Evolutionary conservation across 23 red algal genomes (phyloP).

Genomic region (Agarophyton chilense): DNA sequence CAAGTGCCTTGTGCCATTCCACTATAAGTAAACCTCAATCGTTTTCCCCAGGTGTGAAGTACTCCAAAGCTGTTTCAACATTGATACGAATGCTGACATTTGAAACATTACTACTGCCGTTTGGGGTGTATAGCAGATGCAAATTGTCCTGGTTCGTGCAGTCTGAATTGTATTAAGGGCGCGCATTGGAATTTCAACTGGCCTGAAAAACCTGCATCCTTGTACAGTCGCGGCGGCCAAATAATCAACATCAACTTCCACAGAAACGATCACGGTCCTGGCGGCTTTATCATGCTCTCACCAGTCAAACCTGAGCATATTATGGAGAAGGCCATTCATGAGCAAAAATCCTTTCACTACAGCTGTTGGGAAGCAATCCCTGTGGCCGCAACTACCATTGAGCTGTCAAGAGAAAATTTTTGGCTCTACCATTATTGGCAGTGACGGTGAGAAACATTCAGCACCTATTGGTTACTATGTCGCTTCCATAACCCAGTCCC

Average conservation of each 20-base stretch:
- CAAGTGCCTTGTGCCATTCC: neutral
- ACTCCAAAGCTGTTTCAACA: neutral
- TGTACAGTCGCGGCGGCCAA: neutral
- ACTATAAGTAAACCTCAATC: conserved; percentile 8
- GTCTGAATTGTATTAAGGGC: neutral
- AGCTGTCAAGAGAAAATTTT: neutral
- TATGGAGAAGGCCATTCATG: conserved; percentile 26
- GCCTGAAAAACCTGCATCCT: neutral
- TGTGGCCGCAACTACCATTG: neutral
- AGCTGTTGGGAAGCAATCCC: conserved; percentile 31
- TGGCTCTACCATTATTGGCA: conserved; percentile 13
- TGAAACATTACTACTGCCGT: neutral
- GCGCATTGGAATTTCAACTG: conserved; percentile 17
- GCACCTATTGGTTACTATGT: conserved; percentile 12
- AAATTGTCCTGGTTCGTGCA: neutral
- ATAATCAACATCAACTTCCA: neutral
- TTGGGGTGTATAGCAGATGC: neutral
- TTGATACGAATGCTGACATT: neutral
- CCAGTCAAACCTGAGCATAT: conserved; percentile 12
- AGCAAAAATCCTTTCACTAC: conserved; percentile 37
- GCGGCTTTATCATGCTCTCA: conserved; percentile 26
- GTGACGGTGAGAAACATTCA: conserved; percentile 27
- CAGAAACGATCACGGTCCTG: conserved; percentile 40
- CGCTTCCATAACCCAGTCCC: neutral
- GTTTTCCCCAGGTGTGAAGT: conserved; percentile 11